Evolutionary conservation across 2,329 filamentous ascomycete species (phyloP).

Genomic region (Magnaporthales sp.): DNA sequence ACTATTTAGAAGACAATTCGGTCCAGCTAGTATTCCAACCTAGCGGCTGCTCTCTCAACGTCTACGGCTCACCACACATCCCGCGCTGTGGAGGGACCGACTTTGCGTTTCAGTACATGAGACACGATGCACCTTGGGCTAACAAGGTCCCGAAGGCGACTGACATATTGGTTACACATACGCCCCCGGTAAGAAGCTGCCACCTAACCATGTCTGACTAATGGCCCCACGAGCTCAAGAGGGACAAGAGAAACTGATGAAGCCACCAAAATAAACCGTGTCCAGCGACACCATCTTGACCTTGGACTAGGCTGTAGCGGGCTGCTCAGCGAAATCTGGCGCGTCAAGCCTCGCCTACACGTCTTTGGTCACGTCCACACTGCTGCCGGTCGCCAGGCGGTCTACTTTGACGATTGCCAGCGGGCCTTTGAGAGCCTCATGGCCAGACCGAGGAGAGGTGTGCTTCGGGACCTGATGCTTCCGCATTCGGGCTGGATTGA

Average conservation of each 20-base stretch:
- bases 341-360: slow-evolving; percentile 65
- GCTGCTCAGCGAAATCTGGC: slow-evolving; percentile 64
- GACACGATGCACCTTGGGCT: slow-evolving; percentile 60
- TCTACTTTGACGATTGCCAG: slow-evolving; percentile 71
- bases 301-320: slow-evolving; percentile 61
- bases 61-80: slow-evolving; percentile 79
- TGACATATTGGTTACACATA: slow-evolving; percentile 76
- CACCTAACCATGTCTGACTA: slow-evolving; percentile 3
- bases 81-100: slow-evolving; percentile 63
- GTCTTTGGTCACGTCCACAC: slow-evolving; percentile 82
- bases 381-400: slow-evolving; percentile 58
- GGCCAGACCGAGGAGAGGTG: slow-evolving; percentile 30
- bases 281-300: slow-evolving; percentile 57
- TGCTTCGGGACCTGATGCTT: slow-evolving; percentile 33
- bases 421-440: slow-evolving; percentile 60
- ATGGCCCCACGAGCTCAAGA: neutral
- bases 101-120: slow-evolving; percentile 71
- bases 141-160: slow-evolving; percentile 61
- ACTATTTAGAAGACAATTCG: slow-evolving; percentile 66
- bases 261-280: neutral
- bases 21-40: slow-evolving; percentile 54
- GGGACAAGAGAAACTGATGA: neutral
- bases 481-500: slow-evolving; percentile 38
- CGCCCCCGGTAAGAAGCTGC: slow-evolving; percentile 50
- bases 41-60: slow-evolving; percentile 46